Base-by-base conservation (phyloP, 148 eudicot species). In the Dianthus caryophyllus region DNA sequence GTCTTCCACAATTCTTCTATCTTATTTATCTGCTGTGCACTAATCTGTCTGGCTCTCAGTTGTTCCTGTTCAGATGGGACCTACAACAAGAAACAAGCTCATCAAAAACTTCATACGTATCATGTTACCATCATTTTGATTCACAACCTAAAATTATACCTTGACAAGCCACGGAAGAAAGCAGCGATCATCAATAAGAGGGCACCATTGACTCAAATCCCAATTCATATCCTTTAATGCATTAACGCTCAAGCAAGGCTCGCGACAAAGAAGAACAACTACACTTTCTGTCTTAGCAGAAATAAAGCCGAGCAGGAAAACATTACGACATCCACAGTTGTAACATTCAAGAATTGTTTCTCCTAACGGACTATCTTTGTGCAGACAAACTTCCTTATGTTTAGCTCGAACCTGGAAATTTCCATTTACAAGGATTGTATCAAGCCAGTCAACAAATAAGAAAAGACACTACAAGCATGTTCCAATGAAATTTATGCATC, bases 131-230 rank as follows among this genome's bases (percentile, higher is more conserved):
- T 50, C 59, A 70, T 21, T 14, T 25, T 16, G 22, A 56, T 9
- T 31, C 24, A 29, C 31, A 18, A 50, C 16, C 12, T 52, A 38
- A 52, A 43, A 25, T 33, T 68, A 0, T 75, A 90, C 99, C 99
- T 95, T 95, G 48, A 95, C 91, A 78, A 95, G 90, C 99, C 97
- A 94, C 33, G 87, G 96, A 80, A 94, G 81, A 88, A 95, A 95
- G 76, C 97, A 94, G 44, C 99, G 82, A 77, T 94, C 99, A 78
- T 94, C 99, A 73, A 94, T 94, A 66, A 94, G 97, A 5, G 99
- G 99, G 71, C 97, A 94, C 99, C 99, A 94, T 73, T 90, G 99
- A 81, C 93, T 94, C 82, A 95, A 75, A 79, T 95, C 99, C 99
- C 99, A 95, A 65, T 95, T 95, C 99, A 90, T 95, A 79, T 95